phyloP scores from a whole-genome alignment of 2,329 filamentous ascomycete species.

The Sarocladium strictum region DNA sequence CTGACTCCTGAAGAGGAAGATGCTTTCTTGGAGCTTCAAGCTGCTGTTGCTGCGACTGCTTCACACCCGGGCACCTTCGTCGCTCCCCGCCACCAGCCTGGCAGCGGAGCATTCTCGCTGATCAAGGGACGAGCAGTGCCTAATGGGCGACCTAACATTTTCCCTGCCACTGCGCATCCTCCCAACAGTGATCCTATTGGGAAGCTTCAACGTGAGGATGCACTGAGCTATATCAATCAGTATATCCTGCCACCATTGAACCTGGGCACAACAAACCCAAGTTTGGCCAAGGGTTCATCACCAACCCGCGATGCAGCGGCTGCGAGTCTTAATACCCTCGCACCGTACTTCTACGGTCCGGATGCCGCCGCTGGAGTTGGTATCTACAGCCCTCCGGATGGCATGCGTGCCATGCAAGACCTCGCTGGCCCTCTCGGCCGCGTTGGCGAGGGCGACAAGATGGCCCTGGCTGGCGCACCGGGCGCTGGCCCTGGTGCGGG shows the following conservation, averaged over 20 bases:
- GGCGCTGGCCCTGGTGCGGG: constrained; percentile 17
- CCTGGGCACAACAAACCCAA: constrained; percentile 42
- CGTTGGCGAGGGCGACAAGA: constrained; percentile 5
- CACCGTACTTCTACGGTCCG: constrained; percentile 50
- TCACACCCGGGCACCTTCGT: constrained; percentile 50
- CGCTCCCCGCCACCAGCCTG: constrained; percentile 47
- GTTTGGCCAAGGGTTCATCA: constrained; percentile 29
- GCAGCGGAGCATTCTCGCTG: constrained; percentile 51
- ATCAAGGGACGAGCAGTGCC: constrained; percentile 60
- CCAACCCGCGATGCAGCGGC: constrained; percentile 39
- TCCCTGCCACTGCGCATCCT: constrained; percentile 42
- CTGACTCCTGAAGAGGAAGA: constrained; percentile 64
- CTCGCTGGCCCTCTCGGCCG: constrained; percentile 14
- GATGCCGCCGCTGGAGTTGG: constrained; percentile 38
- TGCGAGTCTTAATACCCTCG: constrained; percentile 47
- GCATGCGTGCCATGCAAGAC: constrained; percentile 26
- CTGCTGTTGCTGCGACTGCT: constrained; percentile 43
- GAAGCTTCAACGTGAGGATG: constrained; percentile 62
- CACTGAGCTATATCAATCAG: constrained; percentile 63
- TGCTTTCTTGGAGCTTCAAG: constrained; percentile 64
- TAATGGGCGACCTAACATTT: constrained; percentile 57
- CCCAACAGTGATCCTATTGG: constrained; percentile 52
- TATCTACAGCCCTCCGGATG: constrained; percentile 34
- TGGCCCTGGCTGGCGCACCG: neutral
- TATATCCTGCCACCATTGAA: constrained; percentile 58